A percentile compares a stretch with the other conserved stretches of the same genome.
Conservation (phyloP, 345 rosid genomes). For the Streptanthus diversifolius region DNA sequence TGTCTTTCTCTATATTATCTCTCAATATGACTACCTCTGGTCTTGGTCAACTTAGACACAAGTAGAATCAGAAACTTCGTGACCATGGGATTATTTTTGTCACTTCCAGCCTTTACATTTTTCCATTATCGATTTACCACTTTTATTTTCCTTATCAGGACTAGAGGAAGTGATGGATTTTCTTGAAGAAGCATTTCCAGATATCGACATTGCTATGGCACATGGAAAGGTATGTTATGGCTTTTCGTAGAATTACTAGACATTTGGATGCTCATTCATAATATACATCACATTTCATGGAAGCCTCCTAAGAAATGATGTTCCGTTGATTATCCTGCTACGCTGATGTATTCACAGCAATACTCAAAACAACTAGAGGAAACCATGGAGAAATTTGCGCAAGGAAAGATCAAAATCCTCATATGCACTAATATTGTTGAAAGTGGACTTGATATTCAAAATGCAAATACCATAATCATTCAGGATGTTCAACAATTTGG, state of each 20-base stretch:
- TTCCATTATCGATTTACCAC: conserved; percentile 5
- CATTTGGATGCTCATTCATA: conserved; percentile 20
- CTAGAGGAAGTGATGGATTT: conserved; percentile 81
- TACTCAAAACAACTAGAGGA: conserved; percentile 85
- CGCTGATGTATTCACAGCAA: conserved; percentile 54
- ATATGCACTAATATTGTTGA: conserved; percentile 92
- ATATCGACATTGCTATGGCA: conserved; percentile 77
- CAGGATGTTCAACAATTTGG: conserved; percentile 98
- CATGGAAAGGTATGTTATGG: conserved; percentile 73
- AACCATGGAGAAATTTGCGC: conserved; percentile 87
- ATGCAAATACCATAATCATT: conserved; percentile 88
- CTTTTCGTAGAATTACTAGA: conserved; percentile 15
- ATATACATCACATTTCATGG: neutral
- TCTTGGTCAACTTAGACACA: conserved; percentile 13
- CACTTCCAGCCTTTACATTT: neutral
- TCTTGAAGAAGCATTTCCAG: conserved; percentile 69
- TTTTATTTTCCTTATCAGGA: conserved; percentile 48
- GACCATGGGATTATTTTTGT: neutral
- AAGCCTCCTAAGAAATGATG: conserved; percentile 18
- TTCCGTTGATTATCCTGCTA: conserved; percentile 19
- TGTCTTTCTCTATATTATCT: conserved; percentile 9
- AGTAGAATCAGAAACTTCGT: conserved; percentile 6
- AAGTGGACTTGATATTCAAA: conserved; percentile 96
- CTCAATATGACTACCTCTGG: conserved; percentile 13
- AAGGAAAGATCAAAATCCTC: conserved; percentile 78